phyloP scores from a whole-genome alignment of 352 stramenopile genomes.

The Pythium brachiatum region DNA sequence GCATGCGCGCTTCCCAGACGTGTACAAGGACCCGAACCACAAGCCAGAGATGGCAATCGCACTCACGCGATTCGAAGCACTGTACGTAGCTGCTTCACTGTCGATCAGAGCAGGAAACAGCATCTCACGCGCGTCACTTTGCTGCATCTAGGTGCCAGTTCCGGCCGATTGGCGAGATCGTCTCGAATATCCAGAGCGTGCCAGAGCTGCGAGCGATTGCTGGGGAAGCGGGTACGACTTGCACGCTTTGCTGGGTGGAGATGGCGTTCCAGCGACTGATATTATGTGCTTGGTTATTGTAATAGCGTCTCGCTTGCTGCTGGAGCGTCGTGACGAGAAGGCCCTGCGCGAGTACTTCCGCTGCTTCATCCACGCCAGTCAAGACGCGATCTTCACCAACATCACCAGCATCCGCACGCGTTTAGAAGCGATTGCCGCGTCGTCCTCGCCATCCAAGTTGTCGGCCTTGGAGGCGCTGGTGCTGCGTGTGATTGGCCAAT shows the following conservation, averaged over 20 bases:
- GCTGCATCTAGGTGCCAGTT: slow-evolving; percentile 79
- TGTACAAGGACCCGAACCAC: slow-evolving; percentile 99
- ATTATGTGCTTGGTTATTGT: neutral
- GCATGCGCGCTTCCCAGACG: slow-evolving; percentile 82
- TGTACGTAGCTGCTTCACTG: slow-evolving; percentile 42
- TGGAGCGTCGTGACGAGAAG: slow-evolving; percentile 33
- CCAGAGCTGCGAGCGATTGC: slow-evolving; percentile 88
- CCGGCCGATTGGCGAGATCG: slow-evolving; percentile 91
- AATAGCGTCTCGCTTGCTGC: slow-evolving; percentile 38
- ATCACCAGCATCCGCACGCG: slow-evolving; percentile 77
- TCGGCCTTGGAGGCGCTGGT: slow-evolving; percentile 77
- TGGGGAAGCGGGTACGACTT: slow-evolving; percentile 33
- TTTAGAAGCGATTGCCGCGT: slow-evolving; percentile 38
- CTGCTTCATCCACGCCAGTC: slow-evolving; percentile 76
- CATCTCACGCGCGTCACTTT: slow-evolving; percentile 7
- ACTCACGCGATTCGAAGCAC: slow-evolving; percentile 95
- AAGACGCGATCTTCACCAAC: slow-evolving; percentile 61
- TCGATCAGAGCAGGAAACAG: neutral
- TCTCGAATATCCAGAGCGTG: slow-evolving; percentile 79
- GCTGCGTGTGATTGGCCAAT: slow-evolving; percentile 92
- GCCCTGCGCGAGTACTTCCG: slow-evolving; percentile 72
- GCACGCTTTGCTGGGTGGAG: neutral
- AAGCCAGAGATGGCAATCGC: slow-evolving; percentile 99
- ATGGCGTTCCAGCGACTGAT: neutral
- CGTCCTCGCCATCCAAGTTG: slow-evolving; percentile 17